Evolutionary conservation across 192 early-diverging fungal species (phyloP).

Genomic region (Radiomyces spectabilis): DNA sequence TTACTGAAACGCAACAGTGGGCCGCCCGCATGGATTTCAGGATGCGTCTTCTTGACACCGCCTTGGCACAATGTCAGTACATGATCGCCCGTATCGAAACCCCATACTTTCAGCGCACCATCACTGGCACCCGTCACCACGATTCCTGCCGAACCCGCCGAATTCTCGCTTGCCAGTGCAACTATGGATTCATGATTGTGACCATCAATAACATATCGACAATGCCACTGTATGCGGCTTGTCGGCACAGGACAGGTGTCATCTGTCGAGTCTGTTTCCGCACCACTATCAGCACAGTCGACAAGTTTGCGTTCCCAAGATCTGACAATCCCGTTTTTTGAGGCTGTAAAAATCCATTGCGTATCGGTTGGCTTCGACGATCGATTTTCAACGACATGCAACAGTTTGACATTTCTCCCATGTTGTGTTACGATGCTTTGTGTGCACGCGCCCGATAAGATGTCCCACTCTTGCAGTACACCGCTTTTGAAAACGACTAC

Average conservation of each 20-base stretch:
- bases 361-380: constrained; percentile 4
- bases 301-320: constrained; percentile 18
- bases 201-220: constrained; percentile 12
- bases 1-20: too few species aligned
- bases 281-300: too few species aligned
- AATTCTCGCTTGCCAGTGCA: constrained; percentile 4
- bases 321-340: constrained; percentile 19
- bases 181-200: constrained; percentile 7
- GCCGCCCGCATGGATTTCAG: too few species aligned
- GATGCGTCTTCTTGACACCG: too few species aligned
- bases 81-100: constrained; percentile 16
- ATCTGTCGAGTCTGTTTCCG: too few species aligned
- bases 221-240: constrained; percentile 7
- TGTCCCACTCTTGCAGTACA: constrained; percentile 20
- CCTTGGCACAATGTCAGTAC: constrained; percentile 11
- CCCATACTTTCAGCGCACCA: constrained; percentile 18
- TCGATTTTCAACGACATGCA: constrained; percentile 4
- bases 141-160: constrained; percentile 22
- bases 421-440: constrained; percentile 6
- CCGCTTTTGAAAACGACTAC: too few species aligned
- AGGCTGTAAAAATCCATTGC: constrained; percentile 18
- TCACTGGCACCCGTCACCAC: constrained; percentile 16
- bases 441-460: constrained; percentile 19
- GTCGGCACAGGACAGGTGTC: too few species aligned
- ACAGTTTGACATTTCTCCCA: background rate